Base-by-base conservation (phyloP, 345 rosid genomes). In the Citrus trifoliata region DNA sequence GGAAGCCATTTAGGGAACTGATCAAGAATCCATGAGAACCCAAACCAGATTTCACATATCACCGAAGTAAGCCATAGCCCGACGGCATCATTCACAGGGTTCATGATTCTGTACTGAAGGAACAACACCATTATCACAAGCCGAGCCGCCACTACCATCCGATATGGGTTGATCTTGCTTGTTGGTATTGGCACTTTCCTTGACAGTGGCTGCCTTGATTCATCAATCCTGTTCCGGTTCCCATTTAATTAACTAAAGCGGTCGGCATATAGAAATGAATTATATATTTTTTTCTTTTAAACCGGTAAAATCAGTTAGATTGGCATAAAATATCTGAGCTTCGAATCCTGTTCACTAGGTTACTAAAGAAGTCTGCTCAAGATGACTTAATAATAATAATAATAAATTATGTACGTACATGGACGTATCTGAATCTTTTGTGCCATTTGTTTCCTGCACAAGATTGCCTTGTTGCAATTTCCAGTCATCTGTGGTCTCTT, bases 1-100 rank as follows among this genome's bases (percentile, higher is more conserved):
- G 97, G 99, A 53, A 86, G 82, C 99, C 98, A 94, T 84, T 94
- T 96, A 64, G 98, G 99, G 74, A 95, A 90, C 89, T 95, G 98
- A 88, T 95, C 99, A 53, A 95, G 95, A 78, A 95, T 90, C 99
- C 96, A 95, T 2, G 99, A 92, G 79, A 93, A 64, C 5, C 96
- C 97, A 70, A 95, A 95, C 99, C 99, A 93, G 80, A 92, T 88
- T 84, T 93, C 96, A 78, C 99, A 94, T 73, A 89, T 85, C 30
- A 94, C 89, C 79, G 99, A 94, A 55, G 97, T 94, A 68, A 94
- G 86, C 99, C 99, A 94, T 70, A 96, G 90, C 40, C 97, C 97
- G 62, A 93, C 72, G 9, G 98, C 99, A 74, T 94, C 93, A 27
- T 89, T 90, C 35, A 90, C 98, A 0, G 99, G 99, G 81, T 94